These are phyloP conservation scores for Torulaspora quercuum DNA, from an alignment of 805 yeast species.

Conservation along the genomic window DNA sequence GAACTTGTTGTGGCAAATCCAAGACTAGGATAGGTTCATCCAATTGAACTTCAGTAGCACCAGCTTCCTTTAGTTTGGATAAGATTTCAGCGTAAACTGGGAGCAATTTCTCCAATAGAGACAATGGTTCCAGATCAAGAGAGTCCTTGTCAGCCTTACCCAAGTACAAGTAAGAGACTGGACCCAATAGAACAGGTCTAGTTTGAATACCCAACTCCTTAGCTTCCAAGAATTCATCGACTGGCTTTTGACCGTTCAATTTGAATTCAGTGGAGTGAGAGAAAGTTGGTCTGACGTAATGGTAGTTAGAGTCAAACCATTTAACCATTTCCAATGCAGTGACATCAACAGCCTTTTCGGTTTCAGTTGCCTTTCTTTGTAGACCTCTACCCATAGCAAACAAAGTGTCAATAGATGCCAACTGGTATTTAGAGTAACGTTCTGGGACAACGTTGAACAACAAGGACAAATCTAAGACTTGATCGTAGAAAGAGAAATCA, in stretches of 20 bases:
- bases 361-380: slow-evolving; percentile 90
- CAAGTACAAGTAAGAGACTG: slow-evolving; percentile 87
- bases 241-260: slow-evolving; percentile 94
- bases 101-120: slow-evolving; percentile 80
- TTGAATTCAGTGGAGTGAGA: slow-evolving; percentile 92
- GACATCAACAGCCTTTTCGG: slow-evolving; percentile 89
- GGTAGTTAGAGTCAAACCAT: slow-evolving; percentile 99
- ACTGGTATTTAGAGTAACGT: slow-evolving; percentile 88
- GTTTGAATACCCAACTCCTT: slow-evolving; percentile 94
- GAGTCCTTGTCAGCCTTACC: slow-evolving; percentile 99
- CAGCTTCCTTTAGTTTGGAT: slow-evolving; percentile 84
- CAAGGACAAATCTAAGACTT: slow-evolving; percentile 86
- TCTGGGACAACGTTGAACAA: slow-evolving; percentile 95
- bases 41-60: slow-evolving; percentile 92
- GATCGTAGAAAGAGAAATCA: slow-evolving; percentile 98
- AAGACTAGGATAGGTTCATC: slow-evolving; percentile 97
- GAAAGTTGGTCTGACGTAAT: slow-evolving; percentile 99
- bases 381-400: slow-evolving; percentile 99
- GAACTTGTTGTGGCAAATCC: slow-evolving; percentile 80
- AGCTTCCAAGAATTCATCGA: slow-evolving; percentile 96
- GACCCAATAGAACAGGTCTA: slow-evolving; percentile 96
- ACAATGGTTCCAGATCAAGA: slow-evolving; percentile 87
- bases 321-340: slow-evolving; percentile 99
- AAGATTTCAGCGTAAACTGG: slow-evolving; percentile 92
- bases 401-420: slow-evolving; percentile 84